Evolutionary conservation across 2,329 filamentous ascomycete genomes (phyloP), one percentile per base, ranked within the genome.

Genomic region (Alternaria panax): DNA sequence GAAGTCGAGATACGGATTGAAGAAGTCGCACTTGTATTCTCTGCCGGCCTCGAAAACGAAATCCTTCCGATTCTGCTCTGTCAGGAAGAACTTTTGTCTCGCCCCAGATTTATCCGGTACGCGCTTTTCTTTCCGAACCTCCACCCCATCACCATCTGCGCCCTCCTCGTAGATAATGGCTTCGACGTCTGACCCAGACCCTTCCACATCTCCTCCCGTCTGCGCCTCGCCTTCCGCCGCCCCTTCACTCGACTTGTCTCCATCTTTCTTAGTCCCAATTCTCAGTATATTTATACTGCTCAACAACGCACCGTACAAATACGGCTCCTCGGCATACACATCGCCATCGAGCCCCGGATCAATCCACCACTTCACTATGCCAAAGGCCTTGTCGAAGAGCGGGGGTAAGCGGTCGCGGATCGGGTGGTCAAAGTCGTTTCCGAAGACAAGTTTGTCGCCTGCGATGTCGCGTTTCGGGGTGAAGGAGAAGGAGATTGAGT

Each of bases 361-460:
- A 48, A 98, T 90, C 81, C 89, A 91, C 90, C 92, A 96, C 69
- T 91, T 92, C 27, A 96, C 92, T 42, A 97, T 89, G 52, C 88
- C 89, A 78, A 97, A 88, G 0, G 93, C 93, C 9, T 92, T 90
- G 73, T 87, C 88, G 78, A 97, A 96, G 0, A 94, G 93, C 0
- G 92, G 92, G 0, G 95, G 94, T 2, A 99, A 83, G 16, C 89
- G 87, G 74, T 97, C 90, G 28, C 92, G 87, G 68, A 99, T 95
- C 0, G 95, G 92, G 51, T 91, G 87, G 73, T 97, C 93, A 75
- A 98, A 97, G 82, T 97, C 93, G 77, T 98, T 98, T 41, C 94
- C 95, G 70, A 97, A 97, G 54, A 97, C 88, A 3, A 99, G 83
- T 63, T 96, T 88, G 25, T 86, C 79, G 43, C 87, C 92, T 3